These are phyloP conservation scores for Suillus plorans DNA, from an alignment of 768 basidiomycete species.

Conservation along the genomic window DNA sequence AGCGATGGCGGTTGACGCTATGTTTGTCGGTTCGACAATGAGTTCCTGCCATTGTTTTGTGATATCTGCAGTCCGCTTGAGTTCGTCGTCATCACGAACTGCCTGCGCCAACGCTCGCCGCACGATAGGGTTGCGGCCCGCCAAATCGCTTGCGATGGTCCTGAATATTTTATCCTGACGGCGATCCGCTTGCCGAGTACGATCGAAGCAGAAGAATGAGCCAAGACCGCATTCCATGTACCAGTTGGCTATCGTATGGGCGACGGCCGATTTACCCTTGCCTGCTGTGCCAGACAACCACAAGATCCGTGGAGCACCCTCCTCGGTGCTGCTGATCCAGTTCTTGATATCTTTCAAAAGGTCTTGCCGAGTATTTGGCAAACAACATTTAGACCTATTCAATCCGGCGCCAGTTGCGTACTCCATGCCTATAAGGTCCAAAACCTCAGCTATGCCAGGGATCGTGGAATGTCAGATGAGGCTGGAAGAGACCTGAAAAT, in stretches of 20 bases:
- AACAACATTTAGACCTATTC: no score
- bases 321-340: no score
- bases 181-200: slow-evolving; percentile 1
- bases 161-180: background rate
- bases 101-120: background rate
- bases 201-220: slow-evolving; percentile 15
- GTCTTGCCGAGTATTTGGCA: no score
- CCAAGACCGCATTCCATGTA: slow-evolving; percentile 12
- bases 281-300: no score
- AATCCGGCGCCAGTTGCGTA: no score
- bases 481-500: no score
- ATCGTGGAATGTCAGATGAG: no score
- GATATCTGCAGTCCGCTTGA: background rate
- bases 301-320: no score
- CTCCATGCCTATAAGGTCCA: no score
- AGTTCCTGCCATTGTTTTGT: slow-evolving; percentile 15
- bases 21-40: slow-evolving; percentile 13
- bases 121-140: background rate
- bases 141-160: background rate
- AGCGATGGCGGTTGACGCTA: slow-evolving; percentile 3
- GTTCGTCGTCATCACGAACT: background rate
- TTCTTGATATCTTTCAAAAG: no score
- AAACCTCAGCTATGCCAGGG: no score
- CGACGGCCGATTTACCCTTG: no score
- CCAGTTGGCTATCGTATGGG: slow-evolving; percentile 15